Evolutionary conservation across 805 yeast species (phyloP).

Genomic region (Scheffersomyces amazonensis): DNA sequence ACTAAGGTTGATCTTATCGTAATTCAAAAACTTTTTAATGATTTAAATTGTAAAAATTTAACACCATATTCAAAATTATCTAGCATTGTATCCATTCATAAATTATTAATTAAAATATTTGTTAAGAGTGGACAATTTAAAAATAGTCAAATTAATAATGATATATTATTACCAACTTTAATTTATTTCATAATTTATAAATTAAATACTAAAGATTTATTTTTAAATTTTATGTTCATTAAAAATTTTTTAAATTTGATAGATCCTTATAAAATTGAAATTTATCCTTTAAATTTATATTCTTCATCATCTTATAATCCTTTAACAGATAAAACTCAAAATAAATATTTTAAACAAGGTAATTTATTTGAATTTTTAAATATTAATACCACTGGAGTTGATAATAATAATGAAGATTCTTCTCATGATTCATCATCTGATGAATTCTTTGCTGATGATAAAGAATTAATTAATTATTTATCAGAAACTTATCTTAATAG

Average conservation of each 20-base stretch:
- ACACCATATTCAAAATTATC: conserved; percentile 34
- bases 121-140: conserved; percentile 14
- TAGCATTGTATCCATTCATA: conserved; percentile 30
- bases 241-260: conserved; percentile 31
- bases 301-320: conserved; percentile 18
- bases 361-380: conserved; percentile 26
- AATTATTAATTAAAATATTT: conserved; percentile 19
- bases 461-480: conserved; percentile 25
- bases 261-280: conserved; percentile 28
- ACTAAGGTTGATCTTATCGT: conserved; percentile 11
- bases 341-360: conserved; percentile 12
- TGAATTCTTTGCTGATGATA: conserved; percentile 29
- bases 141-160: conserved; percentile 31
- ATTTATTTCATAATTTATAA: conserved; percentile 34
- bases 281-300: conserved; percentile 14
- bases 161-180: conserved; percentile 37
- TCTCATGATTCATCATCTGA: background rate
- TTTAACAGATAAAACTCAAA: conserved; percentile 7
- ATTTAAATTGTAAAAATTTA: conserved; percentile 5
- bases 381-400: conserved; percentile 2
- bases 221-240: conserved; percentile 34
- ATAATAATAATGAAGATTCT: conserved; percentile 1
- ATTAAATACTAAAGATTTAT: conserved; percentile 23
- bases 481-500: conserved; percentile 26
- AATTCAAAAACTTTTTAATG: conserved; percentile 6